Evolutionary conservation across 306 rosid species (phyloP).

Genomic region (Aeschynomene evenia): DNA sequence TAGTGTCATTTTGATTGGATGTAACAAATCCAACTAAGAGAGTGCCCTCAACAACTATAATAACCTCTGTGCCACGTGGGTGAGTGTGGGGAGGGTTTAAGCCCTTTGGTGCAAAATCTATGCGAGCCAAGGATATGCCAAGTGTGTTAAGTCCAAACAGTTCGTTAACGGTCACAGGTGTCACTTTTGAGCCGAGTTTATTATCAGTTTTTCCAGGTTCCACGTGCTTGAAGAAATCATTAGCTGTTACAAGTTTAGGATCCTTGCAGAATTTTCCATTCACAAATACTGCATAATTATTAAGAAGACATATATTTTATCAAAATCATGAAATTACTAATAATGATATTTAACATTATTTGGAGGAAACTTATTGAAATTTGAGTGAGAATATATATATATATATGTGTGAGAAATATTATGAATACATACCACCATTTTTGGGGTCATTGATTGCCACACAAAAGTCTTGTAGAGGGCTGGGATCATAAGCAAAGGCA

Average conservation of each 20-base stretch:
- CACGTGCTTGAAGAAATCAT: background rate
- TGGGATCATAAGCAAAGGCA: conserved; percentile 4
- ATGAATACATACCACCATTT: conserved; percentile 8
- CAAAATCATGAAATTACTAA: background rate
- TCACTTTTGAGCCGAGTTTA: background rate
- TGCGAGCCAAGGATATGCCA: background rate
- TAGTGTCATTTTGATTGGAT: no score
- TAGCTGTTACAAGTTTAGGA: background rate
- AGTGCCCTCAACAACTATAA: background rate
- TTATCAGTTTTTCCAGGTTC: background rate
- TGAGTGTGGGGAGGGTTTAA: conserved; percentile 4
- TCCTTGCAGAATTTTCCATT: background rate
- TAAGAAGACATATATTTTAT: background rate
- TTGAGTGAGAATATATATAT: background rate
- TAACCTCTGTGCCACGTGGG: background rate
- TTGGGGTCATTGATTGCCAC: background rate
- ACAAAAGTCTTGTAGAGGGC: conserved; percentile 10
- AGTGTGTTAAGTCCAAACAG: background rate
- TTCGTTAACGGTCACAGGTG: background rate
- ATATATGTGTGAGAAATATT: no score
- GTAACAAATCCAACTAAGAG: background rate
- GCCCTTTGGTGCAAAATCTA: background rate
- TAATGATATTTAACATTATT: background rate
- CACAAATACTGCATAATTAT: background rate
- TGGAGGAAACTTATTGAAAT: background rate